Evolutionary conservation across 1,284 basidiomycete species (phyloP).

Genomic region (Heterobasidion parviporum): DNA sequence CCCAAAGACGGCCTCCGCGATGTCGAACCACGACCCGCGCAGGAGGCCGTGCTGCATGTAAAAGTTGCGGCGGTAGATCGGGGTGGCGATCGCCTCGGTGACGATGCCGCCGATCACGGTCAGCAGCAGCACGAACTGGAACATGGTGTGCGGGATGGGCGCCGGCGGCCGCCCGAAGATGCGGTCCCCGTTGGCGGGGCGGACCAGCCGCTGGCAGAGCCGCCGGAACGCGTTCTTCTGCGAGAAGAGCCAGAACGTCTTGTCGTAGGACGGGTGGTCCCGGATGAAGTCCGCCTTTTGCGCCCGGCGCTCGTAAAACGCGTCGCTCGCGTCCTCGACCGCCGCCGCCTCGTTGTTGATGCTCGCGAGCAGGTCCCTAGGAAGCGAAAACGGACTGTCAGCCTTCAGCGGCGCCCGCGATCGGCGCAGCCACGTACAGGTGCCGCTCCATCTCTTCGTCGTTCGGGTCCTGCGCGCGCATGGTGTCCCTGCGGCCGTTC

Average conservation of each 20-base stretch:
- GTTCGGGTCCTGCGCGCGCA: slow-evolving; percentile 28
- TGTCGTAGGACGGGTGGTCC: slow-evolving; percentile 87
- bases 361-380: slow-evolving; percentile 60
- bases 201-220: slow-evolving; percentile 80
- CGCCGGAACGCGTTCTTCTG: slow-evolving; percentile 74
- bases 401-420: background rate
- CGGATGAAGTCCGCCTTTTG: slow-evolving; percentile 85
- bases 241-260: slow-evolving; percentile 84
- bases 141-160: slow-evolving; percentile 59
- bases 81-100: slow-evolving; percentile 84
- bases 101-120: slow-evolving; percentile 80
- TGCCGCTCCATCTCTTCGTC: slow-evolving; percentile 66
- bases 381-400: background rate
- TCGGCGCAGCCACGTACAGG: slow-evolving; percentile 39
- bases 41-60: slow-evolving; percentile 53
- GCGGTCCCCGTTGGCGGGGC: slow-evolving; percentile 78
- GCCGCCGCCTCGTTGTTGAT: slow-evolving; percentile 43
- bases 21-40: slow-evolving; percentile 82
- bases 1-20: slow-evolving; percentile 75
- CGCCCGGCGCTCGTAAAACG: slow-evolving; percentile 67
- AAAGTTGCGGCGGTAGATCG: slow-evolving; percentile 76
- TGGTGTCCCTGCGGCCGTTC: slow-evolving; percentile 35
- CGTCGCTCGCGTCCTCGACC: slow-evolving; percentile 51
- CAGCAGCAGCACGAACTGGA: slow-evolving; percentile 70
- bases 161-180: slow-evolving; percentile 73